These are phyloP conservation scores for Leccinum subgranulosum DNA, from an alignment of 768 basidiomycete genomes.

Conservation along the genomic window DNA sequence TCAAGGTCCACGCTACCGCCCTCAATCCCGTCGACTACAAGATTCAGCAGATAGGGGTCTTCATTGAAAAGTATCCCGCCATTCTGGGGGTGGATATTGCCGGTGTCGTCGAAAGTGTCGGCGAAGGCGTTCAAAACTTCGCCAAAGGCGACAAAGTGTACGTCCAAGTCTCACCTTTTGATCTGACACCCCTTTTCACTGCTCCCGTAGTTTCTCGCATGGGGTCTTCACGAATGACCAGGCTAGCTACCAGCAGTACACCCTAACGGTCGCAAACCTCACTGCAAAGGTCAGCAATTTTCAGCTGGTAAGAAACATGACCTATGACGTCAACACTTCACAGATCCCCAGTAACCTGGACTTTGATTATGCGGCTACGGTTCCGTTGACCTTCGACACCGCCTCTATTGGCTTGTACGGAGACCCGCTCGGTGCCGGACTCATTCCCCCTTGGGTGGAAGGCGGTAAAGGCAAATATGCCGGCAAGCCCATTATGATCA, in stretches of 20 bases:
- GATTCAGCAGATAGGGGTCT: slow-evolving; percentile 30
- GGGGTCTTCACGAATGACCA: slow-evolving; percentile 32
- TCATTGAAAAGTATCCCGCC: slow-evolving; percentile 35
- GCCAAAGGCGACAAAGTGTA: slow-evolving; percentile 42
- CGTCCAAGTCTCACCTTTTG: not conserved
- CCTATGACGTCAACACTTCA: slow-evolving; percentile 3
- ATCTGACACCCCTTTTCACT: not conserved
- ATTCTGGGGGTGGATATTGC: slow-evolving; percentile 36
- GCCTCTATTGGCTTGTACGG: slow-evolving; percentile 47
- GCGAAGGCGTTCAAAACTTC: slow-evolving; percentile 33
- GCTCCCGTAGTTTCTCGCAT: slow-evolving; percentile 15
- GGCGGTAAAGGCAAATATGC: slow-evolving; percentile 36
- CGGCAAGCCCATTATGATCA: slow-evolving; percentile 41
- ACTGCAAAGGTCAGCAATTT: slow-evolving; percentile 34
- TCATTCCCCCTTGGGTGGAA: slow-evolving; percentile 36
- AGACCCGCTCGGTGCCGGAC: slow-evolving; percentile 34
- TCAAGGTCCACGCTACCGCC: slow-evolving; percentile 37
- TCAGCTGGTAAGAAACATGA: not conserved
- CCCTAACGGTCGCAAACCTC: slow-evolving; percentile 30
- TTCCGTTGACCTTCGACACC: slow-evolving; percentile 47
- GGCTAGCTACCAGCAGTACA: slow-evolving; percentile 40
- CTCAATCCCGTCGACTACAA: slow-evolving; percentile 49
- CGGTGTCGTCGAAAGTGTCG: slow-evolving; percentile 39
- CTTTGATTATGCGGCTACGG: slow-evolving; percentile 44
- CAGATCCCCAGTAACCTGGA: slow-evolving; percentile 44